Evolutionary conservation across 257 asterid species (phyloP).

Genomic region (Mentha longifolia): DNA sequence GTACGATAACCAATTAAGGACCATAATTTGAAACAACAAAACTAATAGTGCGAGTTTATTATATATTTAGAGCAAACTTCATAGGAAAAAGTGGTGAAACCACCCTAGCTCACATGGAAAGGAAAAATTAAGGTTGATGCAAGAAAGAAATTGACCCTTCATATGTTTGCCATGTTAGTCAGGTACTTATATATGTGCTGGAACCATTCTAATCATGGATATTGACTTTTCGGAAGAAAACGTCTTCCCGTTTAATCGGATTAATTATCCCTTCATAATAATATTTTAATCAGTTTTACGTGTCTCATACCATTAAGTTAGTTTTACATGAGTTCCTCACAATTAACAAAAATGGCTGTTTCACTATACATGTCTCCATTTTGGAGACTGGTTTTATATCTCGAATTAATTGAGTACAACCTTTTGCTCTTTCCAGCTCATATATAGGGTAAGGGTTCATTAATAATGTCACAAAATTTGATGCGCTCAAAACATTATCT

Average conservation of each 20-base stretch:
- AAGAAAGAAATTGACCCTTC: neutral
- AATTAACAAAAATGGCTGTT: too few relatives aligned
- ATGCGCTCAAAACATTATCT: too few relatives aligned
- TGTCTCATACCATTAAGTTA: too few relatives aligned
- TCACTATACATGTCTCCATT: neutral
- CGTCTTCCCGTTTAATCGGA: too few relatives aligned
- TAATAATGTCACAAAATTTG: neutral
- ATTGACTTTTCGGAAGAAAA: too few relatives aligned
- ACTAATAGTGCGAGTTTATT: too few relatives aligned
- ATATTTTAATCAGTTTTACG: too few relatives aligned
- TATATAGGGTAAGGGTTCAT: neutral
- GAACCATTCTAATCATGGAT: neutral
- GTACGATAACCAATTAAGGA: neutral
- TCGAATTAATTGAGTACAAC: neutral
- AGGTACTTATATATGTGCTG: neutral
- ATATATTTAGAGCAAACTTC: too few relatives aligned
- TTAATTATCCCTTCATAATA: too few relatives aligned
- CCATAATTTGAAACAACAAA: too few relatives aligned
- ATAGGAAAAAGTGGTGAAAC: too few relatives aligned
- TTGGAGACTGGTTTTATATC: neutral
- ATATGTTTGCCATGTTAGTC: slow-evolving; percentile 18
- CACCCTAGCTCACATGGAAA: slow-evolving; percentile 1
- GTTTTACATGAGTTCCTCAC: too few relatives aligned
- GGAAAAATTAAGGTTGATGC: neutral
- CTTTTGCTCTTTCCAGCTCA: slow-evolving; percentile 30